Conservation (phyloP, 495 filamentous ascomycete species). For the Neohortaea acidophila region DNA sequence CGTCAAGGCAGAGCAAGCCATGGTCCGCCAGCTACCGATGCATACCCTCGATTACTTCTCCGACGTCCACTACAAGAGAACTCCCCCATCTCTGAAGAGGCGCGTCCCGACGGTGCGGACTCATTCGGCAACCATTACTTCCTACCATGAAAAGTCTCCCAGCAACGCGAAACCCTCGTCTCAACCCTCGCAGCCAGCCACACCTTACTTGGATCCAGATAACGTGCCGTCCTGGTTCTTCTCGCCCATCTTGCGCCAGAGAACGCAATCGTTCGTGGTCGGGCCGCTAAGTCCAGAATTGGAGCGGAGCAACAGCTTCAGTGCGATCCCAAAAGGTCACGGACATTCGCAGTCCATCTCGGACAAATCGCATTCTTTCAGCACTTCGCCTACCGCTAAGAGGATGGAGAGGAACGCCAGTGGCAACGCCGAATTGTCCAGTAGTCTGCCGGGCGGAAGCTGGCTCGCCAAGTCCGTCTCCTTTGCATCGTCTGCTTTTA, state of each 20-base stretch:
- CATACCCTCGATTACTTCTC: conserved; percentile 2
- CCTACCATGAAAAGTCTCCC: background rate
- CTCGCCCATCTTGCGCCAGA: conserved; percentile 1
- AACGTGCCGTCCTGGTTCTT: conserved; percentile 11
- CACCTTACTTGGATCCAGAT: conserved; percentile 4
- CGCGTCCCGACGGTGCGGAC: background rate
- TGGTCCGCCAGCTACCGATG: background rate
- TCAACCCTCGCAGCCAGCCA: conserved; percentile 6
- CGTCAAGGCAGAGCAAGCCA: background rate
- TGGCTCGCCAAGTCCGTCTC: conserved; percentile 17
- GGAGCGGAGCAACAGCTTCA: conserved; percentile 17
- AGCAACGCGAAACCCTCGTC: conserved; percentile 1
- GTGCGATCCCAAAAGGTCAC: conserved; percentile 13
- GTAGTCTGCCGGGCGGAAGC: conserved; percentile 9
- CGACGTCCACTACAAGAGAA: background rate
- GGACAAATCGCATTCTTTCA: conserved; percentile 13
- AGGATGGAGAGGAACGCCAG: conserved; percentile 9
- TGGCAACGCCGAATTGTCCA: conserved; percentile 6
- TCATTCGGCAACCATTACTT: background rate
- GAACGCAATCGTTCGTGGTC: conserved; percentile 1
- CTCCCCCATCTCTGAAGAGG: background rate
- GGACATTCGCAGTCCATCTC: conserved; percentile 17
- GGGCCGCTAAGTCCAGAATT: conserved; percentile 10
- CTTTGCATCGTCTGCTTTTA: conserved; percentile 9
- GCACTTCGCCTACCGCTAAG: conserved; percentile 14